Evolutionary conservation across 257 asterid species (phyloP).

Genomic region (Solanum virginianum): DNA sequence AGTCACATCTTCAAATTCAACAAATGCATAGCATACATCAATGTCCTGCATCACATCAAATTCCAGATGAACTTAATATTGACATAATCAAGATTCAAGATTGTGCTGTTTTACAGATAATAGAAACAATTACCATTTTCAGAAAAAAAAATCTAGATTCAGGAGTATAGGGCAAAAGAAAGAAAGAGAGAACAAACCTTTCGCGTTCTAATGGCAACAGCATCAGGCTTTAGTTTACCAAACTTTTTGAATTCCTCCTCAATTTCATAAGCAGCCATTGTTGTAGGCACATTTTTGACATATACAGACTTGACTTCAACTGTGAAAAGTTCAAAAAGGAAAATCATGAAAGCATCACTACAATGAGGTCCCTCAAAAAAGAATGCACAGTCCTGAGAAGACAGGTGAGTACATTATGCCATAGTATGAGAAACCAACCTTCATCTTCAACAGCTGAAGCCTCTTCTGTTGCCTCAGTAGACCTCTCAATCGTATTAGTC

Average conservation of each 20-base stretch:
- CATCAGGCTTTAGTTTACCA: slow-evolving; percentile 75
- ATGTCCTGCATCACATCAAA: slow-evolving; percentile 51
- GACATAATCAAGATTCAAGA: not conserved
- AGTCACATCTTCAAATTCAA: slow-evolving; percentile 77
- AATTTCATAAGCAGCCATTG: slow-evolving; percentile 78
- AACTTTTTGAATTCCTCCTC: slow-evolving; percentile 92
- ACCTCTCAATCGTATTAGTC: slow-evolving; percentile 38
- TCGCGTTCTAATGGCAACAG: slow-evolving; percentile 96
- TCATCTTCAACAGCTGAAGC: slow-evolving; percentile 62
- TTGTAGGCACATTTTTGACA: slow-evolving; percentile 87
- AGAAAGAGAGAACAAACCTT: slow-evolving; percentile 43
- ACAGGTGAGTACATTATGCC: not conserved
- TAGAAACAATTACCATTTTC: too few relatives aligned
- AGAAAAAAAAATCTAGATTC: not conserved
- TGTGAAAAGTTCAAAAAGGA: slow-evolving; percentile 10
- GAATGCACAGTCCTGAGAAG: not conserved
- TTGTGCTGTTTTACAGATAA: too few relatives aligned
- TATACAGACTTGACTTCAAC: slow-evolving; percentile 91
- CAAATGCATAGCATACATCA: slow-evolving; percentile 93
- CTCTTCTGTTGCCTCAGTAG: slow-evolving; percentile 54
- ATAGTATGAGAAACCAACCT: slow-evolving; percentile 26
- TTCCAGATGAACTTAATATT: not conserved
- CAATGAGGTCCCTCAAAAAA: not conserved
- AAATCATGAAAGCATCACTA: not conserved
- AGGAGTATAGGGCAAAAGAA: not conserved